These are phyloP conservation scores for Aspergillus caelatus DNA, from an alignment of 2,329 filamentous ascomycete genomes.

Conservation along the genomic window DNA sequence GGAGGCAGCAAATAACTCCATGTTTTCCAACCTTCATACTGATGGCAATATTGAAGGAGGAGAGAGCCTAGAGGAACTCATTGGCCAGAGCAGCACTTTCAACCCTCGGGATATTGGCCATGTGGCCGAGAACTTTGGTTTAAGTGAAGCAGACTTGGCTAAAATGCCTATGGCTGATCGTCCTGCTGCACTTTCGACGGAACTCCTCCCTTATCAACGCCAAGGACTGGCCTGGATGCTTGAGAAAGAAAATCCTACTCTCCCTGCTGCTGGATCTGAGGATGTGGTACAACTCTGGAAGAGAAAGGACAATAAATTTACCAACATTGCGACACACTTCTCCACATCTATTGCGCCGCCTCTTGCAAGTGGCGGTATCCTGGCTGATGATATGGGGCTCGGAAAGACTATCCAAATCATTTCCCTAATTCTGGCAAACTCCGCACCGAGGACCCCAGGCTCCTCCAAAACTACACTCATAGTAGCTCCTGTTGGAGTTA, in stretches of 20 bases:
- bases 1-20: conserved; percentile 28
- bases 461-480: conserved; percentile 71
- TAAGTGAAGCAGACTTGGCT: conserved; percentile 69
- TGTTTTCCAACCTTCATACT: conserved; percentile 42
- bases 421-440: conserved; percentile 69
- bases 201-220: conserved; percentile 76
- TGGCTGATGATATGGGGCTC: conserved; percentile 91
- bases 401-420: conserved; percentile 89
- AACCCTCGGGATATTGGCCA: conserved; percentile 67
- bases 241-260: conserved; percentile 70
- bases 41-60: conserved; percentile 26
- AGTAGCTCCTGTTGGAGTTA: conserved; percentile 78
- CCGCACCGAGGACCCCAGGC: conserved; percentile 45
- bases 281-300: conserved; percentile 80
- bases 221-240: conserved; percentile 82
- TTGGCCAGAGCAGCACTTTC: conserved; percentile 67
- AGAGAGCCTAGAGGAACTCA: conserved; percentile 63
- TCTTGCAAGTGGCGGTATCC: conserved; percentile 77
- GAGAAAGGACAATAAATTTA: conserved; percentile 54
- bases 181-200: conserved; percentile 65
- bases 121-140: conserved; percentile 70
- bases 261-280: conserved; percentile 61
- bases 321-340: conserved; percentile 73
- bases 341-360: conserved; percentile 59
- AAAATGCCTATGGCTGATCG: conserved; percentile 73